Evolutionary conservation across 257 asterid species (phyloP).

Genomic region (Henckelia pumila): DNA sequence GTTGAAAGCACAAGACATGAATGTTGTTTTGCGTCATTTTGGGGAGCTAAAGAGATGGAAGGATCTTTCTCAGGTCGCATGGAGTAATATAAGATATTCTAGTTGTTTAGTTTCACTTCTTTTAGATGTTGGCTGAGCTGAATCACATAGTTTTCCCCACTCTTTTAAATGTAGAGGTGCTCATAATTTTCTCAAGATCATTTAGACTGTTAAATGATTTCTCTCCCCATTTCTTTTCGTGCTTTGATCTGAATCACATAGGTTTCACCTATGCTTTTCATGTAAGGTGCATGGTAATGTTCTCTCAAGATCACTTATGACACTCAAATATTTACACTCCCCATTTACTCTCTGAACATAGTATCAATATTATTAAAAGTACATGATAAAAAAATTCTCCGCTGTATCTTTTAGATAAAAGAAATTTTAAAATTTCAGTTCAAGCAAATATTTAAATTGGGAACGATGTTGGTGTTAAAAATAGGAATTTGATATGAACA

Average conservation of each 20-base stretch:
- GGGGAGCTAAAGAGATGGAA: slow-evolving; percentile 64
- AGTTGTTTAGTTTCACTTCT: slow-evolving; percentile 5
- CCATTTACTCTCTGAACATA: slow-evolving; percentile 9
- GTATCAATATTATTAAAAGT: background rate
- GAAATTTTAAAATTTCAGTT: background rate
- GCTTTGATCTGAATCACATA: background rate
- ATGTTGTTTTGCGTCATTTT: slow-evolving; percentile 76
- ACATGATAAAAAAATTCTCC: background rate
- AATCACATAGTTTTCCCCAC: background rate
- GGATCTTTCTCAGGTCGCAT: slow-evolving; percentile 75
- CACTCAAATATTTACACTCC: slow-evolving; percentile 4
- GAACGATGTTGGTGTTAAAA: background rate
- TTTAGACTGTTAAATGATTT: background rate
- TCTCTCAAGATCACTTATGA: slow-evolving; percentile 21
- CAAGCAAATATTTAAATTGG: background rate
- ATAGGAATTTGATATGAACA: background rate
- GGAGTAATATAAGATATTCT: slow-evolving; percentile 12
- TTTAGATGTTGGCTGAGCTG: slow-evolving; percentile 8
- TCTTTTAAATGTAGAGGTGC: background rate
- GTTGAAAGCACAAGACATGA: slow-evolving; percentile 71
- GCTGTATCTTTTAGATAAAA: background rate
- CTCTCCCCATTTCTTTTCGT: background rate
- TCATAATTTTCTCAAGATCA: background rate
- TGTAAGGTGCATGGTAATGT: background rate
- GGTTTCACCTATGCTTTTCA: slow-evolving; percentile 8